Conservation (phyloP, 345 rosid genomes). For the Psidium guajava region DNA sequence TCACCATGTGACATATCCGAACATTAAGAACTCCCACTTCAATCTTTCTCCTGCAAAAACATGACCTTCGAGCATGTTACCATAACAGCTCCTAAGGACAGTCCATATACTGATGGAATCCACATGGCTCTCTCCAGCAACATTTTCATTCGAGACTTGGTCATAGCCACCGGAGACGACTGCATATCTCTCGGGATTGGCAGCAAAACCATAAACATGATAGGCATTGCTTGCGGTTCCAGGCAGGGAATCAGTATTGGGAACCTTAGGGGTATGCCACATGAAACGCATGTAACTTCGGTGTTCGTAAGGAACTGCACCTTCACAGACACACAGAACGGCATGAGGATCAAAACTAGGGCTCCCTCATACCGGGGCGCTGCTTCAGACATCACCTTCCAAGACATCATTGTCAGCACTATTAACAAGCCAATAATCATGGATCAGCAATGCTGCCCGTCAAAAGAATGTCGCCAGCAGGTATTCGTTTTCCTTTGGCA, state of each 20-base stretch:
- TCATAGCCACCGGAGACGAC: conserved; percentile 47
- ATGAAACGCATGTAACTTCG: conserved; percentile 5
- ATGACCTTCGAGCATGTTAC: background rate
- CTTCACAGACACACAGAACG: conserved; percentile 9
- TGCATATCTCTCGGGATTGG: conserved; percentile 38
- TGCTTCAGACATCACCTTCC: background rate
- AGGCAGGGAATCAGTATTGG: conserved; percentile 36
- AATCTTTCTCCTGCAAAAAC: background rate
- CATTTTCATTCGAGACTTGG: conserved; percentile 13
- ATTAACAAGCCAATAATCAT: conserved; percentile 20
- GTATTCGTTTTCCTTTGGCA: background rate
- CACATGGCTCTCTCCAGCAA: conserved; percentile 23
- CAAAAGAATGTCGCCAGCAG: background rate
- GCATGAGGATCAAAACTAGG: conserved; percentile 24
- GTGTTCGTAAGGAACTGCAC: conserved; percentile 1
- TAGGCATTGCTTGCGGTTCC: conserved; percentile 23
- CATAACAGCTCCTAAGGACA: conserved; percentile 31
- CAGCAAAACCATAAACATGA: conserved; percentile 13
- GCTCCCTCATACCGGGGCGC: background rate
- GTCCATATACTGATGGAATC: conserved; percentile 62
- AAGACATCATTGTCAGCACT: conserved; percentile 1
- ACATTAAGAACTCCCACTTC: conserved; percentile 19
- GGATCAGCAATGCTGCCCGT: conserved; percentile 28
- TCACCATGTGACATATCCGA: background rate
- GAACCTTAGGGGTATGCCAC: conserved; percentile 2